Conservation (phyloP, 495 filamentous ascomycete species). For the Symbiotaphrina buchneri region DNA sequence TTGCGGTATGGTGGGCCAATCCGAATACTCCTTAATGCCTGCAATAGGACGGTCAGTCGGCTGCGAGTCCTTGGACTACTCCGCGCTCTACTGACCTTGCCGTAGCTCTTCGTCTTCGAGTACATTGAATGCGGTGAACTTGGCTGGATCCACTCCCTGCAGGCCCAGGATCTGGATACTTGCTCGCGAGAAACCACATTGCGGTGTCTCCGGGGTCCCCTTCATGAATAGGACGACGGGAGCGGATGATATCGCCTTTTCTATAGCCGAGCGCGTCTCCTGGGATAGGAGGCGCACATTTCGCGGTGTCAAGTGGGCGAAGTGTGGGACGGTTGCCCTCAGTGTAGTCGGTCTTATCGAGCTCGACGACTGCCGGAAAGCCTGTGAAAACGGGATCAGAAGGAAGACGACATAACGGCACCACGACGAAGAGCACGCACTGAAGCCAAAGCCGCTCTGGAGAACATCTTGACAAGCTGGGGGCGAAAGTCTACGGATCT, state of each 20-base stretch:
- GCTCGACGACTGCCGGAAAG: conserved; percentile 7
- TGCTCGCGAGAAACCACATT: conserved; percentile 92
- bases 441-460: no score
- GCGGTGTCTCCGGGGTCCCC: conserved; percentile 88
- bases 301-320: conserved; percentile 11
- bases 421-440: no score
- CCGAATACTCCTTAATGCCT: conserved; percentile 97
- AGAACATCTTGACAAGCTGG: no score
- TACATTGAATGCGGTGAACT: conserved; percentile 94
- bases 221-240: conserved; percentile 99
- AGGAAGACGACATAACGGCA: no score
- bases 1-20: conserved; percentile 97
- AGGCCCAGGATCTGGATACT: conserved; percentile 84
- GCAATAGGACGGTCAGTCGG: conserved; percentile 6
- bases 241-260: conserved; percentile 61
- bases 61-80: no score
- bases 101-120: conserved; percentile 74
- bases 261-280: conserved; percentile 56
- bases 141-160: conserved; percentile 89
- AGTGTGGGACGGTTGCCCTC: neutral
- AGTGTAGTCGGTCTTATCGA: neutral
- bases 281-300: conserved; percentile 48
- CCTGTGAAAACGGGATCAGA: no score
- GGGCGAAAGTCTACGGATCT: no score
- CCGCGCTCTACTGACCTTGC: conserved; percentile 32